phyloP scores from a whole-genome alignment of 2,329 filamentous ascomycete species.

The Exserohilum turcica region DNA sequence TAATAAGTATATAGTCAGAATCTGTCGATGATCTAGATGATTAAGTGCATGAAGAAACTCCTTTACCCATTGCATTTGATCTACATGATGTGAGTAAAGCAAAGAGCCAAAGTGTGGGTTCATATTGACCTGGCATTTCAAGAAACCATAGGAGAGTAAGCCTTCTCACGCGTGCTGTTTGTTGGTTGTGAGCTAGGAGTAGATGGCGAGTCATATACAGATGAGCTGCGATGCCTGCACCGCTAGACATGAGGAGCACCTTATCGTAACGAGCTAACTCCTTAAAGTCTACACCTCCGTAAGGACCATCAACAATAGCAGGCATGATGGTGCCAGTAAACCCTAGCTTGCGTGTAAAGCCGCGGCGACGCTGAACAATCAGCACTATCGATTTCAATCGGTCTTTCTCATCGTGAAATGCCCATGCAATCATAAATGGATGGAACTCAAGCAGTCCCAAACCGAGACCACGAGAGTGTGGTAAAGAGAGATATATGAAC shows the following conservation, averaged over 20 bases:
- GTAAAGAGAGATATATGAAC: slow-evolving; percentile 10
- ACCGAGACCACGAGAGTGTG: neutral
- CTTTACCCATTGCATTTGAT: neutral
- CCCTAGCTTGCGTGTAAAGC: neutral
- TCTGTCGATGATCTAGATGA: neutral
- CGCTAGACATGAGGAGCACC: slow-evolving; percentile 10
- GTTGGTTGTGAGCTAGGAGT: slow-evolving; percentile 6
- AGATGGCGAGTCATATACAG: slow-evolving; percentile 5
- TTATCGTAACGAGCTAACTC: slow-evolving; percentile 13
- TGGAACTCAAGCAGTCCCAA: slow-evolving; percentile 11
- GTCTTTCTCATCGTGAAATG: neutral
- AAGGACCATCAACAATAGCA: neutral
- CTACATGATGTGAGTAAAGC: neutral
- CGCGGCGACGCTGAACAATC: neutral
- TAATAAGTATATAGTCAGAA: neutral
- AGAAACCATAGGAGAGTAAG: slow-evolving; percentile 14
- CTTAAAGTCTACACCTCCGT: neutral
- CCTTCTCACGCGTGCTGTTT: slow-evolving; percentile 12
- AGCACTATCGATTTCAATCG: neutral
- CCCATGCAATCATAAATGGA: slow-evolving; percentile 16
- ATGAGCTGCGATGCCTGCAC: slow-evolving; percentile 13
- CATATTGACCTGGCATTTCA: slow-evolving; percentile 6
- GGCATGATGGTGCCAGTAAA: neutral
- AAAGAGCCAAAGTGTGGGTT: too few relatives aligned
- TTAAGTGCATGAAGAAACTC: neutral